phyloP scores from a whole-genome alignment of 106 monocot genomes.

The Dioscorea dumetorum region DNA sequence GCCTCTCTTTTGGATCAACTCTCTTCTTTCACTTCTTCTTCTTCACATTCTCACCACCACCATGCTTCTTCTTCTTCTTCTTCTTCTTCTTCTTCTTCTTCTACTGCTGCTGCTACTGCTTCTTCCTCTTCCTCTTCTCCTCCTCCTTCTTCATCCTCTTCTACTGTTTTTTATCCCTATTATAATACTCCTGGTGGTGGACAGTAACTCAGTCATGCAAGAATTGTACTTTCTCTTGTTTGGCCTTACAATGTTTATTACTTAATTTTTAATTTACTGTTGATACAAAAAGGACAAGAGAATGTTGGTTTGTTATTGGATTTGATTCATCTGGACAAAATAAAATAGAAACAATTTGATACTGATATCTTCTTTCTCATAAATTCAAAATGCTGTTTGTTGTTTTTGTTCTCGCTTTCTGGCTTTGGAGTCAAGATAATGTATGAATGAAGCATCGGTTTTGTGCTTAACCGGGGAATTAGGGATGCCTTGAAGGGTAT shows the following conservation, averaged over 20 bases:
- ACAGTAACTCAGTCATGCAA: not conserved
- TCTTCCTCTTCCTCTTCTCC: not conserved
- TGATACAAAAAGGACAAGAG: too few relatives aligned
- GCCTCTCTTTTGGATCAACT: conserved; percentile 5
- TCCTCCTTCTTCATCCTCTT: not conserved
- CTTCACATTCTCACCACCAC: too few relatives aligned
- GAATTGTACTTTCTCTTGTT: too few relatives aligned
- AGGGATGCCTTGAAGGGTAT: too few relatives aligned
- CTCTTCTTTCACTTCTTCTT: not conserved
- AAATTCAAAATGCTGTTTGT: too few relatives aligned
- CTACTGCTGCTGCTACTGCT: not conserved
- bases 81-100: not conserved
- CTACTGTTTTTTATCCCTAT: not conserved
- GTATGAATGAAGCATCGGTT: too few relatives aligned
- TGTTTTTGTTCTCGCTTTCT: too few relatives aligned
- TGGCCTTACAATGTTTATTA: too few relatives aligned
- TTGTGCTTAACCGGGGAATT: too few relatives aligned
- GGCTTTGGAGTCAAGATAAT: too few relatives aligned
- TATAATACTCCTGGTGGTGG: not conserved
- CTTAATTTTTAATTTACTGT: not conserved
- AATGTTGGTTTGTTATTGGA: too few relatives aligned
- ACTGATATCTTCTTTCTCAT: not conserved
- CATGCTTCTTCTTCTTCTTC: not conserved
- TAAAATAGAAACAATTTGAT: not conserved
- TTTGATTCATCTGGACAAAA: not conserved